Evolutionary conservation across 345 rosid species (phyloP), one percentile per base, ranked within the genome.

Genomic region (Populus simonii): DNA sequence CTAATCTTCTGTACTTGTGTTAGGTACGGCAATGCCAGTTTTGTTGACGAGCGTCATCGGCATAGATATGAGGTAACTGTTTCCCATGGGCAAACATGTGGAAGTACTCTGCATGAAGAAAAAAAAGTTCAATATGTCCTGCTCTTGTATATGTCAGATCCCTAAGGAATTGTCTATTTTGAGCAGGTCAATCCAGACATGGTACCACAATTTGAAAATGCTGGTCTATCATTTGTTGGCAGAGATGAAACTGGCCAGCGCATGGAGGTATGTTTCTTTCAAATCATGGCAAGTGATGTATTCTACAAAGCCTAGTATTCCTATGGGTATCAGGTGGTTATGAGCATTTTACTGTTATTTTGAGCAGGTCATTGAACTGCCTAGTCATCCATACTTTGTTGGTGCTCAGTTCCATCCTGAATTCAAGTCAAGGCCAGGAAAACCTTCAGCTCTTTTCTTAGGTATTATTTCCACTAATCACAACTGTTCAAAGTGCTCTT

Each of bases 381-480:
- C 79, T n/a, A 83, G 75, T 33, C 93, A 89, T 85, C 93, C 93
- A 13, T 91, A 87, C 82, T 89, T 85, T 78, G 83, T 91, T 17
- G 92, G 84, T n/a, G 94, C 84, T 71, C 99, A 96, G 87, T 96
- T 96, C 77, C 99, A 96, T 78, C 99, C 99, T 0, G 99, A 96
- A 84, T 96, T 89, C 77, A 96, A 92, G 84, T 96, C 98, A 71
- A 93, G 98, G 78, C 98, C 99, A 0, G 96, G 93, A 82, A 89
- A 92, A 67, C 96, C 99, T 55, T 96, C 99, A 70, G 88, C 99
- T 75, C 75, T 89, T 70, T 96, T 96, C 82, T 81, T 89, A 87
- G 99, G 99, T 96, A 85, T 53, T 38, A 25, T 71, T 47, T n/a
- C 33, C 35, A 49, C 31, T 29, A 2, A 22, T 18, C 61, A 33